Base-by-base conservation (phyloP, 2,329 filamentous ascomycete species). In the Chrysoporthe cubensis region DNA sequence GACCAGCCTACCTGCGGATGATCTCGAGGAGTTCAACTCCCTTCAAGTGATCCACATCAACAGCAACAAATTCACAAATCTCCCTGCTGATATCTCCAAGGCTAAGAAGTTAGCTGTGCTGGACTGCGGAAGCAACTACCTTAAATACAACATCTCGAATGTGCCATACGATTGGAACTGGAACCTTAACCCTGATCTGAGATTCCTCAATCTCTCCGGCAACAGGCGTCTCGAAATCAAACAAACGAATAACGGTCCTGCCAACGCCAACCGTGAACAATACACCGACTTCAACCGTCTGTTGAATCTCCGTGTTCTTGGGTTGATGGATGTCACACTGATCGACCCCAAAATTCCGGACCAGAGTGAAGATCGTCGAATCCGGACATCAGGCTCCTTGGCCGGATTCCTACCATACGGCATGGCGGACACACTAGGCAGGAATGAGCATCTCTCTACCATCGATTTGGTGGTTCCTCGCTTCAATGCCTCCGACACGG, bases 101-200 rank as follows among this genome's bases (percentile, higher is more conserved):
- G 93, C 97, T 57, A 92, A 94, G 80, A 96, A 96, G 78, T 86
- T 99, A 37, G 90, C 94, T 5, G 91, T 97, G 62, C 84, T 99
- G 62, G 96, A 99, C 79, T 96, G 96, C 71, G 95, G 94, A 69
- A 97, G 92, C 84, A 99, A 99, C 76, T 90, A 88, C 32, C 84
- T 99, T 67, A 99, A 98, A 79, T 99, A 99, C 85, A 99, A 99
- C 77, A 96, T 99, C 60, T 96, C 94, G 42, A 99, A 99, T 75
- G 97, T 97, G 85, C 96, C 95, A 0, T 99, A 99, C 76, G 96
- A 99, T 77, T 99, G 96, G 96, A 99, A 99, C 75, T 99, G 96
- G 96, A 98, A 98, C 76, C 92, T 96, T 85, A 99, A 99, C 75
- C 93, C 92, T 61, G 96, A 97, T 74, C 82, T 99, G 72, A 91